Percentiles rank a stretch among this genome's conserved stretches.
phyloP scores from a whole-genome alignment of 495 filamentous ascomycete species.

The Penicillium lividum region DNA sequence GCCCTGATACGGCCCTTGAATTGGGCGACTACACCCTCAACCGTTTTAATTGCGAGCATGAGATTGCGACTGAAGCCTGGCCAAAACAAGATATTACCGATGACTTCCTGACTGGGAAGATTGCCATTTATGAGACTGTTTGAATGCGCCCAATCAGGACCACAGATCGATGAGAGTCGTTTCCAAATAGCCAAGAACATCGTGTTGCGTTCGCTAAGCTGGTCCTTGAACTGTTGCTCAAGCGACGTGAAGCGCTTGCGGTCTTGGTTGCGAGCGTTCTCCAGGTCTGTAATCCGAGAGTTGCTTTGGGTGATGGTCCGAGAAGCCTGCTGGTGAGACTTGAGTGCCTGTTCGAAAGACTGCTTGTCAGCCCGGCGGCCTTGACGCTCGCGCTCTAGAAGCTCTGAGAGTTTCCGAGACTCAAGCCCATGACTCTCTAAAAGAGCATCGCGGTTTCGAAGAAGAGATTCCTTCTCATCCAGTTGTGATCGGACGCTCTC shows the following conservation, averaged over 20 bases:
- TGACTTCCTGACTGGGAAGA: conserved; percentile 76
- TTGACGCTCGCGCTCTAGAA: conserved; percentile 89
- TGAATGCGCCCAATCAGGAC: conserved; percentile 86
- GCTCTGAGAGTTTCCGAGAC: conserved; percentile 76
- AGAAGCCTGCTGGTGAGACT: conserved; percentile 78
- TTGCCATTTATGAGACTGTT: conserved; percentile 88
- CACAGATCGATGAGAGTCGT: conserved; percentile 80
- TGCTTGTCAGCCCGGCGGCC: conserved; percentile 80
- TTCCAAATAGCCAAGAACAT: conserved; percentile 87
- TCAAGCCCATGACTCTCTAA: conserved; percentile 88
- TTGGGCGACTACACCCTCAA: conserved; percentile 77
- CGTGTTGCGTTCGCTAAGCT: conserved; percentile 85
- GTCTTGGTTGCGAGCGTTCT: conserved; percentile 69
- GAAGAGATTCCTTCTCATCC: conserved; percentile 81
- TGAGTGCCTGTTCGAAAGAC: conserved; percentile 83
- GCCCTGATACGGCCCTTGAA: conserved; percentile 78
- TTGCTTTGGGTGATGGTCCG: conserved; percentile 83
- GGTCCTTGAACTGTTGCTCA: conserved; percentile 78
- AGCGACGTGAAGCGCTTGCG: conserved; percentile 70
- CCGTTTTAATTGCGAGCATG: conserved; percentile 78
- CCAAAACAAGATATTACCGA: conserved; percentile 70
- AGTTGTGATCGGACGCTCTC: conserved; percentile 73
- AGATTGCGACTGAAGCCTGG: conserved; percentile 88
- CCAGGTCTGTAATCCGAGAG: conserved; percentile 79
- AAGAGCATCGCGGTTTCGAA: conserved; percentile 89